Conservation (phyloP, 176 grass and related monocot species). For the Chrysopogon serrulatus region DNA sequence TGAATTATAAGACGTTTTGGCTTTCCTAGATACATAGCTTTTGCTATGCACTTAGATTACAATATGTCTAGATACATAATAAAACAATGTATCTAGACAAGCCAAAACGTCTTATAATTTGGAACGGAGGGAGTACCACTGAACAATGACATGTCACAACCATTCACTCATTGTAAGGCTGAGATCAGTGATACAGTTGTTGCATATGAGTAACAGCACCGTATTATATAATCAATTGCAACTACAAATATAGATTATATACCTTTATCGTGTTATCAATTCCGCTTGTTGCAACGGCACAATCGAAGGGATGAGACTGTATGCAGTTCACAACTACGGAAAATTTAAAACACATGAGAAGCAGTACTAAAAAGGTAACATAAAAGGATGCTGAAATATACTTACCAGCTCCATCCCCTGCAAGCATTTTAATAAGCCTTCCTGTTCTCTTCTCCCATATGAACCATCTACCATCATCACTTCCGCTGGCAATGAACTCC, state of each 20-base stretch:
- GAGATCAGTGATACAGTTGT: neutral
- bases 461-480: conserved; percentile 99
- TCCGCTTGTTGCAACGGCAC: conserved; percentile 86
- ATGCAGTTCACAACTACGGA: conserved; percentile 95
- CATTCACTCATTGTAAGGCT: neutral
- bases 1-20: neutral
- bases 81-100: neutral
- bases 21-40: neutral
- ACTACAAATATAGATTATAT: conserved; percentile 9
- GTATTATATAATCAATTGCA: neutral
- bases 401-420: conserved; percentile 86
- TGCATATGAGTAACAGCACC: neutral
- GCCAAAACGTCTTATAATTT: neutral
- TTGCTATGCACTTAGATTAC: neutral
- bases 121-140: neutral
- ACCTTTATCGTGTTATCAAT: conserved; percentile 97
- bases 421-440: conserved; percentile 94
- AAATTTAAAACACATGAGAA: conserved; percentile 29
- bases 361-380: neutral
- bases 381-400: conserved; percentile 7
- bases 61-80: neutral
- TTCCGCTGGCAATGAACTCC: conserved; percentile 94
- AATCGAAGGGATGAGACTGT: conserved; percentile 96
- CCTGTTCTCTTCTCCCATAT: conserved; percentile 99
- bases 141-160: neutral